Evolutionary conservation across 441 rosid species (phyloP), one percentile per base, ranked within the genome.

Genomic region (Kokia cookei): DNA sequence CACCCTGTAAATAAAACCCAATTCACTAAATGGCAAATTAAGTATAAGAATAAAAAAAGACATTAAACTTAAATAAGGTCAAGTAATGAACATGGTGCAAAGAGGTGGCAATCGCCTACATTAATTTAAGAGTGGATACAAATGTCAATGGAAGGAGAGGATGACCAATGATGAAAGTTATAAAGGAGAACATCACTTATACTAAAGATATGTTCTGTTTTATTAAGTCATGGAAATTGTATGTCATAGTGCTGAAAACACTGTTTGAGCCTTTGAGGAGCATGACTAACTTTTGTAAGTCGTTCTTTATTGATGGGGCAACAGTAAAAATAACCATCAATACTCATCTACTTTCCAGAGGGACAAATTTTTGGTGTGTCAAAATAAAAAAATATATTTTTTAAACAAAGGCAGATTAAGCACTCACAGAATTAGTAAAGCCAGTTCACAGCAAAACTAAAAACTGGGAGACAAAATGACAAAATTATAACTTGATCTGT

Each of bases 1-100:
- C 99, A 80, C 98, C 97, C 99, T 95, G 81, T 53, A 75, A 74
- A 76, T 58, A 60, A 24, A 15, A 71, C 19, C 42, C 63, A 75
- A 59, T 40, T 53, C 26, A 19, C n/a, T 32, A 59, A 71, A 40
- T 69, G 27, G 51, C 57, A 48, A 47, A 77, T 55, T 55, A 29
- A 15, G 51, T 59, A 15, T 22, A 73, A 71, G 27, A 29, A 48
- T 11, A 32, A 17, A 45, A 51, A 60, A 55, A 55, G 8, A n/a
- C 13, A 10, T 19, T 37, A 42, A 65, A 71, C 42, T 10, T 53
- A 17, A 55, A 35, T 54, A 53, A 40, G 62, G 17, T 11, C 32
- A 1, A 69, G 14, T 10, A 12, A 11, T 32, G 37, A 53, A 17
- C 19, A 54, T 11, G n/a, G 19, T 2, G 2, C 2, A 7, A 50